Base-by-base conservation (phyloP, 2,329 filamentous ascomycete species). In the Penicillium sp. region DNA sequence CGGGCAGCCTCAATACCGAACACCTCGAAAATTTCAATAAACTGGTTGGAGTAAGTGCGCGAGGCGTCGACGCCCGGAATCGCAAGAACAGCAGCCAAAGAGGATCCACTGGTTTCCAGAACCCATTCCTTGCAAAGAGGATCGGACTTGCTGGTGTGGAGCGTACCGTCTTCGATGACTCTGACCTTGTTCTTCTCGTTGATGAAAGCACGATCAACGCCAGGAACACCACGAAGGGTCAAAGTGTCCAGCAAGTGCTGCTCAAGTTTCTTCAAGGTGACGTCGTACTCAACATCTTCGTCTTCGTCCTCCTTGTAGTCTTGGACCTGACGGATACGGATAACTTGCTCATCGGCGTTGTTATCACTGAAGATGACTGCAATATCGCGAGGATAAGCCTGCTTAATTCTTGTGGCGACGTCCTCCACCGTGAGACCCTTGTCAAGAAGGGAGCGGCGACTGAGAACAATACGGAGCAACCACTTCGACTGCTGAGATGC, bases 291-390 rank as follows among this genome's bases (percentile, higher is more conserved):
- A 55, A 89, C 85, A 52, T 83, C 83, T 18, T 85, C 82, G 37
- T 88, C 87, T 10, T 93, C 89, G 70, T 90, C 88, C 44, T 87
- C 85, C 47, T 89, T 87, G 47, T 85, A 82, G 45, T 84, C 79
- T 66, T 82, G 80, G 59, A 95, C 85, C 67, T 92, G 89, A 62
- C 94, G 89, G 62, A 97, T 89, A 72, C 94, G 94, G 66, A 99
- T 91, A 44, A 97, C 89, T 73, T 95, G 92, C 72, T 95, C 87
- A 62, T 97, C 92, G 10, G 93, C 92, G 74, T 99, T 99, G 80
- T 97, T 94, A 75, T 99, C 94, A 76, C 92, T 96, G 81, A 96
- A 96, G 58, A 99, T 92, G 63, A 99, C 87, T 14, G 91, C 91
- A 66, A 97, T 79, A 74, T 96, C 92, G 60, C 83, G 86, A 20